A percentile compares a stretch with the other conserved stretches of the same genome.
These are phyloP conservation scores for Penicillium maclennaniae DNA, from an alignment of 495 filamentous ascomycete species.

Conservation along the genomic window DNA sequence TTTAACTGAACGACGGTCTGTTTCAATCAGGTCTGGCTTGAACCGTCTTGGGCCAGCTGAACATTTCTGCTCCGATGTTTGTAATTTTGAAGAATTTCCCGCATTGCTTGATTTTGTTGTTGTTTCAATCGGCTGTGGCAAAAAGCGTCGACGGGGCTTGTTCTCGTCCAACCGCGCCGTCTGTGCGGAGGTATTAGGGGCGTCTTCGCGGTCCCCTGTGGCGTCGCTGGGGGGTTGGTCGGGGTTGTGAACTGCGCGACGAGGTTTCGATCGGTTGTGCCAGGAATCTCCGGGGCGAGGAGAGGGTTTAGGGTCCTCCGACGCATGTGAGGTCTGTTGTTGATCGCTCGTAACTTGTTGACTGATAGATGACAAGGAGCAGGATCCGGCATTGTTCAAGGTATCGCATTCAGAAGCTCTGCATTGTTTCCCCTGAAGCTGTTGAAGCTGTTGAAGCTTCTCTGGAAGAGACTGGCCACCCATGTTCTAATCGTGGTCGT, in stretches of 20 bases:
- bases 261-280: slow-evolving; percentile 68
- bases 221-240: slow-evolving; percentile 24
- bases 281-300: slow-evolving; percentile 33
- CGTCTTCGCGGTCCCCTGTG: not conserved
- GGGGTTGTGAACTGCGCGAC: slow-evolving; percentile 51
- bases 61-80: slow-evolving; percentile 9
- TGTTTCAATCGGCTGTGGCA: slow-evolving; percentile 31
- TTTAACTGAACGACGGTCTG: slow-evolving; percentile 44
- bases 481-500: slow-evolving; percentile 2
- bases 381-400: not conserved
- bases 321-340: not conserved
- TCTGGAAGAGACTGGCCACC: not conserved
- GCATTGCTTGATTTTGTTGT: slow-evolving; percentile 23
- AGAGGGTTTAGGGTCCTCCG: not conserved
- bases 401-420: not conserved
- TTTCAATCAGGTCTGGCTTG: slow-evolving; percentile 56
- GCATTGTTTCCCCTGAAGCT: not conserved
- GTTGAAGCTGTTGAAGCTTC: not conserved
- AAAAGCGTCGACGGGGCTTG: slow-evolving; percentile 14
- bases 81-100: slow-evolving; percentile 1
- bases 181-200: not conserved
- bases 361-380: not conserved
- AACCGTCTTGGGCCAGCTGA: slow-evolving; percentile 41
- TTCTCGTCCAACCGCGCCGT: not conserved
- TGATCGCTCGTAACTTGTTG: not conserved